A percentile compares a stretch with the other conserved stretches of the same genome.
Conservation (phyloP, 768 basidiomycete species). For the Tylopilus sp. region DNA sequence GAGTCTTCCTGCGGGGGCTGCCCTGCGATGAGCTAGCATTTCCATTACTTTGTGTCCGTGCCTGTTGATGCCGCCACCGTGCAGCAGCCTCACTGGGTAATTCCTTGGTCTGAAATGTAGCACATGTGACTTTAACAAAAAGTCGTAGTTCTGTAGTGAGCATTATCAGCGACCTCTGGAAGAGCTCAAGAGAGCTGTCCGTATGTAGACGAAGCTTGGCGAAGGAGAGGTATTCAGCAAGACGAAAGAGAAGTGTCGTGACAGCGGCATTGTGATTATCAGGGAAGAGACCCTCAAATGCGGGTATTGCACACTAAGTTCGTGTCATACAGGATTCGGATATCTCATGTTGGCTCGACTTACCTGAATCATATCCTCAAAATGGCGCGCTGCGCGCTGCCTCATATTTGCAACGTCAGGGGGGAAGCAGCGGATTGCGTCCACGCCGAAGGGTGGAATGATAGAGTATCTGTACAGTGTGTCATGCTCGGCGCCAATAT, state of each 20-base stretch:
- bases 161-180: not conserved
- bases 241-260: slow-evolving; percentile 18
- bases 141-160: not conserved
- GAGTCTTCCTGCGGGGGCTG: not conserved
- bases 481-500: not conserved
- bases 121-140: not conserved
- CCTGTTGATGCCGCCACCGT: no score
- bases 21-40: not conserved
- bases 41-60: no score
- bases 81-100: not conserved
- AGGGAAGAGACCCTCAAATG: slow-evolving; percentile 31
- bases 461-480: not conserved
- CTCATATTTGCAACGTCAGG: slow-evolving; percentile 35
- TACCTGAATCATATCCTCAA: slow-evolving; percentile 43
- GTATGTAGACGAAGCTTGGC: not conserved
- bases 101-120: not conserved
- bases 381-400: slow-evolving; percentile 37
- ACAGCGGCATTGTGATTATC: slow-evolving; percentile 21
- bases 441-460: not conserved
- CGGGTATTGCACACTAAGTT: slow-evolving; percentile 34
- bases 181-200: not conserved
- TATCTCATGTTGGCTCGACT: no score
- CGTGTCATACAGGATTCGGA: no score
- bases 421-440: slow-evolving; percentile 34
- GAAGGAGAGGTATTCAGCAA: slow-evolving; percentile 7